Evolutionary conservation across 2,329 filamentous ascomycete species (phyloP), one percentile per base, ranked within the genome.

Genomic region (Zymoseptoria passerinii): DNA sequence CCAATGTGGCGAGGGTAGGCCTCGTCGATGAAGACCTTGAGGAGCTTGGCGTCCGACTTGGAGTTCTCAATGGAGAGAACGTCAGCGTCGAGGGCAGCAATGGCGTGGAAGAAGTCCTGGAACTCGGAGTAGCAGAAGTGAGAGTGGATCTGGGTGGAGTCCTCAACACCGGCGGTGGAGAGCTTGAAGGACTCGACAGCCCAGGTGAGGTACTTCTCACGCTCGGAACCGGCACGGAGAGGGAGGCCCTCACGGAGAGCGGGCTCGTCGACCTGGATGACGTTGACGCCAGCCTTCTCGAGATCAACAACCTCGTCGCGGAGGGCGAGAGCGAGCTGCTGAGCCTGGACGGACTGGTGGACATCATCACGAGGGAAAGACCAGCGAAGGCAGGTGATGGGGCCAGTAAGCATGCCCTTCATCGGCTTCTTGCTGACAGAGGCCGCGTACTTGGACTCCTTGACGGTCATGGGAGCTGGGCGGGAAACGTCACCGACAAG

Each of bases 71-170:
- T 99, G 74, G 90, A 95, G 72, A 99, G 87, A 65, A 99, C 94
- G 79, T 99, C 94, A 64, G 94, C 92, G 75, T 99, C 94, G 66
- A 99, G 88, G 62, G 94, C 92, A 66, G 94, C 90, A 71, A 99
- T 99, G 80, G 94, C 94, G 80, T 97, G 90, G 91, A 99, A 99
- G 85, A 99, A 99, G 83, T 99, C 94, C 82, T 99, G 94, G 90
- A 99, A 99, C 84, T 99, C 94, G 55, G 94, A 97, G 87, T 99
- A 99, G 80, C 94, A 99, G 89, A 99, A 99, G 84, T 99, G 94
- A 65, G 92, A 96, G 88, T 99, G 94, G 77, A 99, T 96, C 84
- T 99, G 94, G 68, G 94, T 99, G 60, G 88, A 89, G 78, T 99
- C 90, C 80, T 91, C 80, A 62, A 99, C 92, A 76, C 91, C 94